Evolutionary conservation across 2,329 filamentous ascomycete genomes (phyloP).

Genomic region (Coniella lustricola): DNA sequence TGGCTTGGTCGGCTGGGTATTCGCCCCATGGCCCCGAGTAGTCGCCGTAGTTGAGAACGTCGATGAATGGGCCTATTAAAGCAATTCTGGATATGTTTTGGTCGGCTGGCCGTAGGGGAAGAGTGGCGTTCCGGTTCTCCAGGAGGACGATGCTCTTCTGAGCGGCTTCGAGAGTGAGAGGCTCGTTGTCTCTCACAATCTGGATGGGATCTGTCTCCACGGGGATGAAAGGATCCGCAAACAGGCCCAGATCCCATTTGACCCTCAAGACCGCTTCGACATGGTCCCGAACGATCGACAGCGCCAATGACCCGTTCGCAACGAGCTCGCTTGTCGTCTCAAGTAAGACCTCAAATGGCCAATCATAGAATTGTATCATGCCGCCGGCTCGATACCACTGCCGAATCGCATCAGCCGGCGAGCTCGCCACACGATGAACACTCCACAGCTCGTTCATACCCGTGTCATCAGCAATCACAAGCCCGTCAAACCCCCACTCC

Average conservation of each 20-base stretch:
- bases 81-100: constrained; percentile 29
- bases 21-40: constrained; percentile 36
- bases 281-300: constrained; percentile 29
- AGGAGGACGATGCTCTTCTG: constrained; percentile 36
- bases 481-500: constrained; percentile 34
- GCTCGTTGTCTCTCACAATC: constrained; percentile 28
- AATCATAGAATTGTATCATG: constrained; percentile 40
- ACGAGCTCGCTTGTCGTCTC: constrained; percentile 30
- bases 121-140: constrained; percentile 32
- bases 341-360: constrained; percentile 31
- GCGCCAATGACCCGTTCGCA: constrained; percentile 28
- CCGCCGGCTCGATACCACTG: constrained; percentile 39
- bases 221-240: constrained; percentile 31
- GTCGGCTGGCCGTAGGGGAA: constrained; percentile 26
- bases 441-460: constrained; percentile 28
- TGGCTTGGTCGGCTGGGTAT: constrained; percentile 30
- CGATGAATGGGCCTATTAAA: constrained; percentile 33
- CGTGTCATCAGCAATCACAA: constrained; percentile 35
- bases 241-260: constrained; percentile 38
- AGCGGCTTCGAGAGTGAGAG: constrained; percentile 34
- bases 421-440: constrained; percentile 30
- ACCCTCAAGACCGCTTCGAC: constrained; percentile 31
- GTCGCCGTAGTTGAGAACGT: constrained; percentile 36
- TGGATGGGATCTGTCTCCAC: constrained; percentile 26
- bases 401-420: constrained; percentile 31